Evolutionary conservation across 176 grass and related monocot species (phyloP), one percentile per base, ranked within the genome.

Genomic region (Triticum monococcum): DNA sequence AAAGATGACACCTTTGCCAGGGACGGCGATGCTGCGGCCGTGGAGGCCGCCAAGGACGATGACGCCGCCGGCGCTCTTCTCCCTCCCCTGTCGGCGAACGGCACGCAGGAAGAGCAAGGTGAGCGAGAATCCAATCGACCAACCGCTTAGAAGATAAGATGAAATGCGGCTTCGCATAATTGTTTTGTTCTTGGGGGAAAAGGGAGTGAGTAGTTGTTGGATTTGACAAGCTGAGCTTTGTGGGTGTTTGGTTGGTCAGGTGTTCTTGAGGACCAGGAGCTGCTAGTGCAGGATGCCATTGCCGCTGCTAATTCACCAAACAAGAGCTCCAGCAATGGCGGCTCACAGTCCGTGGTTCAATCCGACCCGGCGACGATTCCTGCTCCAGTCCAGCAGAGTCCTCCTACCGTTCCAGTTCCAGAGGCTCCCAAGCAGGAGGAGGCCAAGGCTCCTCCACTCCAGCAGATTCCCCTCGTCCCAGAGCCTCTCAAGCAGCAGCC

Each of bases 51-150:
- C 77, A 24, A 59, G 68, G 31, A 23, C 52, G 77, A 3, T 61
- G 48, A 86, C 62, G 83, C 30, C 33, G 85, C 3, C 48, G 81
- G 45, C 5, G 67, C 80, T 33, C 48, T 84, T 75, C 76, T 83
- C 63, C 31, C 88, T 56, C 72, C 81, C 8, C 41, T 82, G 72
- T 41, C 90, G 30, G 17, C 71, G 0, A 88, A 91, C 82, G n/a
- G 64, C 78, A 85, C 90, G 64, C 82, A 78, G 8, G 54, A 88
- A 64, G 71, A 88, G 26, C 81, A 79, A 18, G 86, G 90, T 88
- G 28, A 40, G 63, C 1, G 0, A 3, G 1, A 41, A 50, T 50
- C 18, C 36, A 81, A 61, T 31, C 33, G 10, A 76, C 30, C 68
- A 41, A 41, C 4, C 68, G 0, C 2, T 40, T 38, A 54, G 13